Evolutionary conservation across 768 basidiomycete genomes (phyloP).

Genomic region (Asterophora parasitica): DNA sequence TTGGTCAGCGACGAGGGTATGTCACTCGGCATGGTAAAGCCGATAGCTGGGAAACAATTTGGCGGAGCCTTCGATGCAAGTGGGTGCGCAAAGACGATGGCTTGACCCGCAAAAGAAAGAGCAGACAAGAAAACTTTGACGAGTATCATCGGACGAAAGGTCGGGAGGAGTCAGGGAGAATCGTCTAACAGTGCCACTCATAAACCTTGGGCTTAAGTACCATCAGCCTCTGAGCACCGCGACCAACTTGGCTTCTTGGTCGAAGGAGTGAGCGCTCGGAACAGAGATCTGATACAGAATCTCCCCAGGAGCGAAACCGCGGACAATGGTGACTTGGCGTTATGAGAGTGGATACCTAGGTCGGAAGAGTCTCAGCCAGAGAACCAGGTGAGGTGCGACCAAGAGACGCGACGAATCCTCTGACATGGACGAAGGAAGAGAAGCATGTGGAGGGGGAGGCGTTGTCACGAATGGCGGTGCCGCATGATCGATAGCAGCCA

Average conservation of each 20-base stretch:
- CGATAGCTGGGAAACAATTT: constrained; percentile 21
- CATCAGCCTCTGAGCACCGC: not conserved
- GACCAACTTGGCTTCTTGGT: not conserved
- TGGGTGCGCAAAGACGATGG: constrained; percentile 4
- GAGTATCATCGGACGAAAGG: constrained; percentile 4
- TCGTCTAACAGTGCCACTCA: not conserved
- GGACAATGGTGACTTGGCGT: not conserved
- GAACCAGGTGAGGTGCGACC: not conserved
- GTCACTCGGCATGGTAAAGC: constrained; percentile 40
- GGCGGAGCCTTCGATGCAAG: constrained; percentile 8
- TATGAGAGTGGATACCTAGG: not conserved
- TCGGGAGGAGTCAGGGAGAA: not conserved
- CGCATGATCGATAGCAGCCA: constrained; percentile 6
- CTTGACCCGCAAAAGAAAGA: not conserved
- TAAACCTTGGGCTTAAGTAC: constrained; percentile 5
- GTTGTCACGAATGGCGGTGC: constrained; percentile 1
- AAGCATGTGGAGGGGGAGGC: not conserved
- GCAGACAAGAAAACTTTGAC: not conserved
- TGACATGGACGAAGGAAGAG: not conserved
- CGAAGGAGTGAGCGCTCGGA: not conserved
- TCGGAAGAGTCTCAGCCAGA: not conserved
- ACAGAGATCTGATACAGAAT: constrained; percentile 7
- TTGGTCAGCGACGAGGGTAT: constrained; percentile 40
- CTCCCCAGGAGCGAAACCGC: constrained; percentile 4
- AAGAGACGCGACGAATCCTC: constrained; percentile 2